These are phyloP conservation scores for Dactylonectria estremocensis DNA, from an alignment of 2,329 filamentous ascomycete species.

Conservation along the genomic window DNA sequence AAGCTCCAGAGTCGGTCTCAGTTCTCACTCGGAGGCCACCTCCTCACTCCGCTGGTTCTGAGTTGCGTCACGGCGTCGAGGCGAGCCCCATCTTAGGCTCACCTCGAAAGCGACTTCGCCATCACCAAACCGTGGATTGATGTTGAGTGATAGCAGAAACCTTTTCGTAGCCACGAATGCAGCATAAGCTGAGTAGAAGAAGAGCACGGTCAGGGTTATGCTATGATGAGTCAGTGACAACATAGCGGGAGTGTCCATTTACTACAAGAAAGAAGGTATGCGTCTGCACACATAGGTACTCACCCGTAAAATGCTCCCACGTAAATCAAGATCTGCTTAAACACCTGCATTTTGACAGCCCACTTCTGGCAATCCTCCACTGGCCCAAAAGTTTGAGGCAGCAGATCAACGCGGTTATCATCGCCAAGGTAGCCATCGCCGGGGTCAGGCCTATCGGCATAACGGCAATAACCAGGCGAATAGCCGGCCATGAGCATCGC, in stretches of 20 bases:
- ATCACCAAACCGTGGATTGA: too few relatives aligned
- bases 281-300: not conserved
- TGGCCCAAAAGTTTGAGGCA: not conserved
- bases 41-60: not conserved
- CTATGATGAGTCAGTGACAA: not conserved
- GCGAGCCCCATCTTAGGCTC: not conserved
- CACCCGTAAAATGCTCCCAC: not conserved
- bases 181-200: not conserved
- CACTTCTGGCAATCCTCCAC: slow-evolving; percentile 5
- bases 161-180: too few relatives aligned
- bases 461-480: not conserved
- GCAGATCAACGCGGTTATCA: not conserved
- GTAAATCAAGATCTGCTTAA: not conserved
- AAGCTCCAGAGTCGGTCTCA: not conserved
- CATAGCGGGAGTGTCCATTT: not conserved
- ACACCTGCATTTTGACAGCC: slow-evolving; percentile 14
- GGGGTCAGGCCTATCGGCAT: not conserved
- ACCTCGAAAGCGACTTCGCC: not conserved
- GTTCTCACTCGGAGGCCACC: not conserved
- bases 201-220: not conserved
- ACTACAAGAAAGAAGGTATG: not conserved
- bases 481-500: not conserved
- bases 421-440: not conserved
- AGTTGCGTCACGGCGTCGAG: not conserved
- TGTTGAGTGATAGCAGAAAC: not conserved